These are phyloP conservation scores for Cornus florida DNA, from an alignment of 148 eudicot species.

Conservation along the genomic window DNA sequence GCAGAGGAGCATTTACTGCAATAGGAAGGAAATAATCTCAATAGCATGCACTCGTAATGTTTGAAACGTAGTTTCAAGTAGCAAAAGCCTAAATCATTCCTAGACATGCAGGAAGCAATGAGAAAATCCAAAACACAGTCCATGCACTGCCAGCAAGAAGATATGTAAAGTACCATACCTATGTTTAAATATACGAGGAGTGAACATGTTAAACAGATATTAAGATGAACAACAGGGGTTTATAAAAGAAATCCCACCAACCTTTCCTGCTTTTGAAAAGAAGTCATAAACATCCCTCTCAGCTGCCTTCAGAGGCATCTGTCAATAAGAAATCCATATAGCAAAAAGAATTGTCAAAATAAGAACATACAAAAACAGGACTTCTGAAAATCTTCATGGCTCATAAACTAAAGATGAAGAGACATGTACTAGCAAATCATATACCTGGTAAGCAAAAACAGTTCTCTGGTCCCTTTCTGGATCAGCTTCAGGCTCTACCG, in stretches of 20 bases:
- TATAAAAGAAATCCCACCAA: slow-evolving; percentile 28
- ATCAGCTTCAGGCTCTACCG: slow-evolving; percentile 92
- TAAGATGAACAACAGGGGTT: neutral
- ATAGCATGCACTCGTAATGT: slow-evolving; percentile 17
- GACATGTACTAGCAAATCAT: neutral
- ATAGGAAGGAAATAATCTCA: slow-evolving; percentile 37
- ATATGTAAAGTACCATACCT: neutral
- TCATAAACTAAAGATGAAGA: neutral
- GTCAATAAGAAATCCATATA: slow-evolving; percentile 15
- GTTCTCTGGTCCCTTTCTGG: slow-evolving; percentile 99
- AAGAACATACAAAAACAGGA: neutral
- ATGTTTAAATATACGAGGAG: neutral
- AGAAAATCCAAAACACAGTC: neutral
- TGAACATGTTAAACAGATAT: neutral
- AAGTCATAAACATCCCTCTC: slow-evolving; percentile 93
- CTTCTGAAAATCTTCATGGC: neutral
- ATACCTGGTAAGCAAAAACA: slow-evolving; percentile 98
- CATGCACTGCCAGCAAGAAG: neutral
- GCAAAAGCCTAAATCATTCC: neutral
- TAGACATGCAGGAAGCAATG: neutral
- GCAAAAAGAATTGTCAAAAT: slow-evolving; percentile 10
- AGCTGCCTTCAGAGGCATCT: slow-evolving; percentile 96
- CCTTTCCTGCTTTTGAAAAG: slow-evolving; percentile 95
- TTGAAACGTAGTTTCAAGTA: slow-evolving; percentile 1
- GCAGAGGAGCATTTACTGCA: slow-evolving; percentile 40